These are phyloP conservation scores for Massarina eburnea DNA, from an alignment of 2,329 filamentous ascomycete genomes.

Conservation along the genomic window DNA sequence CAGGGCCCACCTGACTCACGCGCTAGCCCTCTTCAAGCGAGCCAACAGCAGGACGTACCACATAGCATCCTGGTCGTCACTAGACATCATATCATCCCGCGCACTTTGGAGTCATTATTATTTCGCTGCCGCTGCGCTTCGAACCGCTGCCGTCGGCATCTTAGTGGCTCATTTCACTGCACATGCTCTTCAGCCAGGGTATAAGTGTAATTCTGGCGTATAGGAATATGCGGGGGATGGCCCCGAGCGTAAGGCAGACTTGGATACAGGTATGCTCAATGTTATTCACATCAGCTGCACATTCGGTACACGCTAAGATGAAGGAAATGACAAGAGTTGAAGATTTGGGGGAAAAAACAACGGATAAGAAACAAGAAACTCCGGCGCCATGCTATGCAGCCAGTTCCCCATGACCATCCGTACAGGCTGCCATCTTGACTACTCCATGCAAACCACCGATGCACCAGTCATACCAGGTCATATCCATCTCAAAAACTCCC, in stretches of 20 bases:
- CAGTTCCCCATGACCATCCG: constrained; percentile 22
- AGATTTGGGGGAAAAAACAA: constrained; percentile 3
- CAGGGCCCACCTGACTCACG: constrained; percentile 10
- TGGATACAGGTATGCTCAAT: constrained; percentile 4
- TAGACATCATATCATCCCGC: constrained; percentile 1
- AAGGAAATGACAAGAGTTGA: background rate
- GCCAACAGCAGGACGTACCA: constrained; percentile 20
- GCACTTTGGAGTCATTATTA: background rate
- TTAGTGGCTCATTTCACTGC: background rate
- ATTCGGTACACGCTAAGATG: background rate
- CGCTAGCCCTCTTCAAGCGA: constrained; percentile 6
- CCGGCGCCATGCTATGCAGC: constrained; percentile 16
- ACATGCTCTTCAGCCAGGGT: background rate
- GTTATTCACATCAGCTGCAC: constrained; percentile 3
- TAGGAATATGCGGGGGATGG: background rate
- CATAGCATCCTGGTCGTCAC: background rate
- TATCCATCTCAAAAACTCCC: constrained; percentile 27
- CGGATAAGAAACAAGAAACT: constrained; percentile 6
- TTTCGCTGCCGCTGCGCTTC: too few species aligned
- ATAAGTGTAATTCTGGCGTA: background rate
- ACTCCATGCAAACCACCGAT: constrained; percentile 15
- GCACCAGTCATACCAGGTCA: constrained; percentile 11
- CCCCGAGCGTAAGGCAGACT: constrained; percentile 14
- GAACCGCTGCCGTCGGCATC: background rate
- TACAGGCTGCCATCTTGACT: constrained; percentile 19